Evolutionary conservation across 371 early-diverging fungal genomes (phyloP).

Genomic region (Coemansia sp.): DNA sequence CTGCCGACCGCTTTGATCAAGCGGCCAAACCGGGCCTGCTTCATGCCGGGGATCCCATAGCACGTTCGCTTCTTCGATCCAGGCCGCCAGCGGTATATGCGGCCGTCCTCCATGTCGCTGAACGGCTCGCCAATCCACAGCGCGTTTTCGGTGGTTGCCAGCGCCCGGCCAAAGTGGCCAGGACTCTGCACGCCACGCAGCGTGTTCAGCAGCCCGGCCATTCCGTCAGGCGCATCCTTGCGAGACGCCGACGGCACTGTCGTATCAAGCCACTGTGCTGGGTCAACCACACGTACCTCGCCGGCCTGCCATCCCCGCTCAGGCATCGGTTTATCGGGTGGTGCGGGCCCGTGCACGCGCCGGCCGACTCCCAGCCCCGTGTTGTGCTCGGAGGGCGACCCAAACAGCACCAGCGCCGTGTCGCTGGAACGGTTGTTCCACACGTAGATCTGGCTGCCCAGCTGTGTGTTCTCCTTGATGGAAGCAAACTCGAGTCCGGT

Average conservation of each 20-base stretch:
- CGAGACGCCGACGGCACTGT: neutral
- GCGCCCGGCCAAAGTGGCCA: conserved; percentile 42
- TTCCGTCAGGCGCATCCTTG: neutral
- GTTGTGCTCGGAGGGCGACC: conserved; percentile 44
- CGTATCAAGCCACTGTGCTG: conserved; percentile 15
- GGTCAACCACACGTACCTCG: conserved; percentile 40
- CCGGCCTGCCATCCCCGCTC: conserved; percentile 49
- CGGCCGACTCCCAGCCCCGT: neutral
- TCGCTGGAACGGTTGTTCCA: conserved; percentile 7
- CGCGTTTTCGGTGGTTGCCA: conserved; percentile 19
- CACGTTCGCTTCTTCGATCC: conserved; percentile 20
- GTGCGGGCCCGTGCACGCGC: conserved; percentile 1
- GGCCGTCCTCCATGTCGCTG: conserved; percentile 34
- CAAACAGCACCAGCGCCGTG: conserved; percentile 26
- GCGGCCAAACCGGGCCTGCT: conserved; percentile 32
- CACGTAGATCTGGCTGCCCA: conserved; percentile 42
- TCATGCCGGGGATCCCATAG: conserved; percentile 12
- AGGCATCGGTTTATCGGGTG: conserved; percentile 10
- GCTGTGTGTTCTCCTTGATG: conserved; percentile 34
- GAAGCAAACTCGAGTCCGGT: conserved; percentile 20
- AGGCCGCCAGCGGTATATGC: conserved; percentile 30
- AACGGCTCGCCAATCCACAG: conserved; percentile 51
- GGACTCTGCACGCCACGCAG: conserved; percentile 39
- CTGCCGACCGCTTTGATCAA: conserved; percentile 3
- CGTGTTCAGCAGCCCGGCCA: conserved; percentile 31